Conservation (phyloP, 495 filamentous ascomycete genomes). For the Hyaloscypha finlandica region DNA sequence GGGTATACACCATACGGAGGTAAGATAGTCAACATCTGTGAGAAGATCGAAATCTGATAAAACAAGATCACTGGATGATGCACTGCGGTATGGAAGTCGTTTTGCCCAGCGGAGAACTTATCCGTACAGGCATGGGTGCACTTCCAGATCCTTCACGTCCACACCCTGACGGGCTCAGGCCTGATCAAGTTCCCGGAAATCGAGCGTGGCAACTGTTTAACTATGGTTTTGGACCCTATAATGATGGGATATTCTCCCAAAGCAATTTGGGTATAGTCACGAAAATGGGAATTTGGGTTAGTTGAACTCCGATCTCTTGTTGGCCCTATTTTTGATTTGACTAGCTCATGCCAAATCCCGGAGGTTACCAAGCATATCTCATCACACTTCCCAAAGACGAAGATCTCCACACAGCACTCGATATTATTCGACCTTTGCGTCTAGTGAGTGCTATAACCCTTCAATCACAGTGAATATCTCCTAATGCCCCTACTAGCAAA, state of each 20-base stretch:
- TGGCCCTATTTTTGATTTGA: not conserved
- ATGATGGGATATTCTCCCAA: constrained; percentile 61
- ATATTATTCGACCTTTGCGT: constrained; percentile 53
- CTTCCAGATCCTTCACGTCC: constrained; percentile 42
- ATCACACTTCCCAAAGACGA: constrained; percentile 54
- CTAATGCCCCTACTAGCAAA: constrained; percentile 24
- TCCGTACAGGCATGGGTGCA: constrained; percentile 63
- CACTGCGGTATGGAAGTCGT: constrained; percentile 60
- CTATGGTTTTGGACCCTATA: constrained; percentile 56
- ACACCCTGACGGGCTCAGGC: constrained; percentile 7
- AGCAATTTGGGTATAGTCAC: constrained; percentile 59
- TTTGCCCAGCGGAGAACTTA: constrained; percentile 53
- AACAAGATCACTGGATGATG: constrained; percentile 54
- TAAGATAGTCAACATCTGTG: constrained; percentile 11
- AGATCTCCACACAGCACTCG: constrained; percentile 51
- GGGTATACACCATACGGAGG: constrained; percentile 54
- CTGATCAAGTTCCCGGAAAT: constrained; percentile 36
- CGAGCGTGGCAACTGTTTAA: constrained; percentile 54
- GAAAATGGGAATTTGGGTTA: constrained; percentile 58
- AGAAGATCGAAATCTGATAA: constrained; percentile 23
- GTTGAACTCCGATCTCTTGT: not conserved
- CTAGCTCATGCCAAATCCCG: constrained; percentile 52
- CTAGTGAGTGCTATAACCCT: constrained; percentile 18
- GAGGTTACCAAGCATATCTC: constrained; percentile 50
- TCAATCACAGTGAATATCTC: not conserved